Conservation (phyloP, 495 filamentous ascomycete genomes). For the Astrothelium macrocarpum region DNA sequence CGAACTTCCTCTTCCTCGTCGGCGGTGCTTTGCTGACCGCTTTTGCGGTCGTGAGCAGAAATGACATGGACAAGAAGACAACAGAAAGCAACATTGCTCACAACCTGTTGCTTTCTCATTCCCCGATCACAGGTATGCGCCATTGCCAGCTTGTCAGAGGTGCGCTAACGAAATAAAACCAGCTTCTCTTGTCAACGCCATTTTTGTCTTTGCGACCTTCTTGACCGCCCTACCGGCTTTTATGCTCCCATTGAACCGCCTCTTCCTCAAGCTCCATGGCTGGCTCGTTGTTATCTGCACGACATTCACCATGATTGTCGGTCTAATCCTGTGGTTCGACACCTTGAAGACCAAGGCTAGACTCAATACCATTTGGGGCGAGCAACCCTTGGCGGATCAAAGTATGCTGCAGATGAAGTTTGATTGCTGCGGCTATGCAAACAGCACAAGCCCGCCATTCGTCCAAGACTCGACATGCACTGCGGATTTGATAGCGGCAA, state of each 20-base stretch:
- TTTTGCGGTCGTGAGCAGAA: constrained; percentile 51
- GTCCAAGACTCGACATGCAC: constrained; percentile 50
- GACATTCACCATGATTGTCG: constrained; percentile 54
- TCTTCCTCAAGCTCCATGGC: constrained; percentile 40
- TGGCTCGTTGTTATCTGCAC: constrained; percentile 51
- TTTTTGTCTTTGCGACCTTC: constrained; percentile 51
- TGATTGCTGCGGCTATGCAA: constrained; percentile 64
- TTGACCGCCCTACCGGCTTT: constrained; percentile 32
- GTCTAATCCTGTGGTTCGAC: constrained; percentile 58
- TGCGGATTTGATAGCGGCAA: constrained; percentile 52
- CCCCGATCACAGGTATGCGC: constrained; percentile 40
- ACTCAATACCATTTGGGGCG: constrained; percentile 45
- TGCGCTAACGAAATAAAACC: constrained; percentile 15
- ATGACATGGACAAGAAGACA: constrained; percentile 34
- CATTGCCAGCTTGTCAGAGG: not conserved
- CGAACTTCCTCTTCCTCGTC: constrained; percentile 51
- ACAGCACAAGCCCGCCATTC: constrained; percentile 55
- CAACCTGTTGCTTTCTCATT: constrained; percentile 50
- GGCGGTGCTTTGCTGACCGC: constrained; percentile 55
- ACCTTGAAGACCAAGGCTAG: constrained; percentile 54
- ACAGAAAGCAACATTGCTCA: constrained; percentile 49
- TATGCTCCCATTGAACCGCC: constrained; percentile 28
- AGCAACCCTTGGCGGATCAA: constrained; percentile 43
- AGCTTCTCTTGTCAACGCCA: constrained; percentile 56
- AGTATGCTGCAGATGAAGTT: constrained; percentile 62